Base-by-base conservation (phyloP, 1,284 basidiomycete species). In the Trametes pubescens region DNA sequence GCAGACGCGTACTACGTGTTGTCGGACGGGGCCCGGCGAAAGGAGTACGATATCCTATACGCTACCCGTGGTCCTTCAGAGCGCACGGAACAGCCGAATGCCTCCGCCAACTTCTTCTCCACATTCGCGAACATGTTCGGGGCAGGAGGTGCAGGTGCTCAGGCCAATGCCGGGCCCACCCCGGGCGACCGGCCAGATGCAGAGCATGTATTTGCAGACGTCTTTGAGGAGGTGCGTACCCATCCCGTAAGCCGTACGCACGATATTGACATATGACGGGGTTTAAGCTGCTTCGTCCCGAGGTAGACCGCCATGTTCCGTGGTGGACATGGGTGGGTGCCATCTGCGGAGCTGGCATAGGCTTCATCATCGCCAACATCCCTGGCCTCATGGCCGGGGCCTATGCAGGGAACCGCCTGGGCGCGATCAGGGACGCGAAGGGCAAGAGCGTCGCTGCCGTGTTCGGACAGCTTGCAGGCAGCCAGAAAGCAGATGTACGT, bases 1-100 rank as follows among this genome's bases (percentile, higher is more conserved):
- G 95, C 96, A 55, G 96, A 99, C 79, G 96, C 96, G 11, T 98
- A 98, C 81, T 99, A 96, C 76, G 93, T 98, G 9, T 86, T 99
- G 29, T 96, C 94, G 0, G 94, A 98, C 77, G 77, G 87, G 1
- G 82, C 88, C 47, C 83, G 95, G 57, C 85, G 92, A 59, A 81
- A 76, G 69, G 96, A 98, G 78, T 98, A 98, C 73, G 95, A 96
- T 71, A 71, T 74, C 0, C 81, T 95, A 4, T 88, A 93, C 76
- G 71, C 79, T 10, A 81, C 86, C 3, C 84, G 82, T 52, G 71
- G 81, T 5, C 77, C 75, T 18, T 74, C 79, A 44, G 84, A 88
- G 69, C 84, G 78, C 61, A 84, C 86, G 14, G 79, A 78, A 37
- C 84, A 91, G 68, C 90, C 94, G 18, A 82, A 81, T 40, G 83